Conservation (phyloP, 768 basidiomycete genomes). For the Auricularia sp. region DNA sequence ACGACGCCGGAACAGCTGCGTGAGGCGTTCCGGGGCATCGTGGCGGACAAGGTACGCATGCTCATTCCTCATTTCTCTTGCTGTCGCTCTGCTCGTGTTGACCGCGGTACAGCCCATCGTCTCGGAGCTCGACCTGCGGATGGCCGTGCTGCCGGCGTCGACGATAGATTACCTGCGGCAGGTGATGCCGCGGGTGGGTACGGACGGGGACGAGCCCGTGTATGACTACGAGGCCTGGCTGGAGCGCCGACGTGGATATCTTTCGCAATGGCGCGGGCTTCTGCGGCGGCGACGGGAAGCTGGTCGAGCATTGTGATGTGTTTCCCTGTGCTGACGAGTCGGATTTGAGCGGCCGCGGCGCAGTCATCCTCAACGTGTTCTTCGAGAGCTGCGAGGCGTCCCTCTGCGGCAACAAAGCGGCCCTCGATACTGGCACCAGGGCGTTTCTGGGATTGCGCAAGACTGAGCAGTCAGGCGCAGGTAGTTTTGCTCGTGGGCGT, state of each 20-base stretch:
- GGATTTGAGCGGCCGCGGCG: too few species aligned
- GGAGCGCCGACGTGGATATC: slow-evolving; percentile 20
- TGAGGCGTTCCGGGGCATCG: slow-evolving; percentile 88
- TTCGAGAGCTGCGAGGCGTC: too few species aligned
- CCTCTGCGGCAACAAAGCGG: too few species aligned
- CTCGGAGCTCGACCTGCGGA: slow-evolving; percentile 83
- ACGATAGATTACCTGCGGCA: slow-evolving; percentile 76
- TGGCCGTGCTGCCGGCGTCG: slow-evolving; percentile 67
- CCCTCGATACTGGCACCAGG: too few species aligned
- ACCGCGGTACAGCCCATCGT: slow-evolving; percentile 60
- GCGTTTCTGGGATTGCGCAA: too few species aligned
- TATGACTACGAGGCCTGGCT: slow-evolving; percentile 82
- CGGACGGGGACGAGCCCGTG: slow-evolving; percentile 38
- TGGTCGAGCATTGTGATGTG: too few species aligned
- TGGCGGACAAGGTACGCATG: slow-evolving; percentile 67
- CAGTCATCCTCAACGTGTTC: too few species aligned
- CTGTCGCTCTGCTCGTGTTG: background rate
- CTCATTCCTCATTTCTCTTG: background rate
- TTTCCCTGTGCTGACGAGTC: too few species aligned
- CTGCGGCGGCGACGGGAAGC: too few species aligned
- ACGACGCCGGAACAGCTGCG: slow-evolving; percentile 86
- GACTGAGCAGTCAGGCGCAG: too few species aligned
- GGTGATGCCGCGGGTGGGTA: slow-evolving; percentile 50
- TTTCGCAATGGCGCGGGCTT: too few species aligned
- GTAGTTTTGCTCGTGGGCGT: too few species aligned